These are phyloP conservation scores for Polytolypa hystricis DNA, from an alignment of 2,329 filamentous ascomycete genomes.

Conservation along the genomic window DNA sequence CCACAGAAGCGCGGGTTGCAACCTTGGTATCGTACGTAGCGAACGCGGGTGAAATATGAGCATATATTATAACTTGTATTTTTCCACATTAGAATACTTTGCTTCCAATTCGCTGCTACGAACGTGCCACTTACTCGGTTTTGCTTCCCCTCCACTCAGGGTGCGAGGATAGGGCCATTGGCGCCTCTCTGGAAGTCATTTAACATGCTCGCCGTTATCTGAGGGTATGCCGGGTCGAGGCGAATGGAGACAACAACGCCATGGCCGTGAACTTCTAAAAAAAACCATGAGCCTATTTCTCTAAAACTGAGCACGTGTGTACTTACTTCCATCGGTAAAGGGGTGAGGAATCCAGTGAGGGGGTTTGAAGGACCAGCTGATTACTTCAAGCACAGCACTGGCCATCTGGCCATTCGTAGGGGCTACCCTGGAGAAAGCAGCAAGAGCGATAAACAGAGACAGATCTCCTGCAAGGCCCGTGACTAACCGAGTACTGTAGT, in stretches of 20 bases:
- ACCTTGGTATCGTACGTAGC: no score
- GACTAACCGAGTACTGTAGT: neutral
- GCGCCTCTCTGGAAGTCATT: neutral
- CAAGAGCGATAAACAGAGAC: conserved; percentile 15
- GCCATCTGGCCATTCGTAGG: neutral
- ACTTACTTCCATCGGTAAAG: conserved; percentile 9
- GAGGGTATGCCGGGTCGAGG: neutral
- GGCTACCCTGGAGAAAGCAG: conserved; percentile 13
- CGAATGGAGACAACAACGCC: conserved; percentile 12
- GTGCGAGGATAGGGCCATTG: no score
- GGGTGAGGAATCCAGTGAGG: conserved; percentile 12
- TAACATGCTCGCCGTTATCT: neutral
- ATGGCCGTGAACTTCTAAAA: conserved; percentile 5
- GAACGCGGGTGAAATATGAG: no score
- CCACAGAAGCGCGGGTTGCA: no score
- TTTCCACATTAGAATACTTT: no score
- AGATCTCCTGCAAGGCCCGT: conserved; percentile 14
- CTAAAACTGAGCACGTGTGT: no score
- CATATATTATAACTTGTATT: no score
- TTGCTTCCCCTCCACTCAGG: no score
- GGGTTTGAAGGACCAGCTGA: conserved; percentile 10
- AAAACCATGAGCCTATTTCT: no score
- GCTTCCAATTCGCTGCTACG: no score
- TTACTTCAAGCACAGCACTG: neutral
- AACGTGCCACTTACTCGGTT: no score